phyloP scores from a whole-genome alignment of 352 stramenopile species.

The Lagenidium giganteum region DNA sequence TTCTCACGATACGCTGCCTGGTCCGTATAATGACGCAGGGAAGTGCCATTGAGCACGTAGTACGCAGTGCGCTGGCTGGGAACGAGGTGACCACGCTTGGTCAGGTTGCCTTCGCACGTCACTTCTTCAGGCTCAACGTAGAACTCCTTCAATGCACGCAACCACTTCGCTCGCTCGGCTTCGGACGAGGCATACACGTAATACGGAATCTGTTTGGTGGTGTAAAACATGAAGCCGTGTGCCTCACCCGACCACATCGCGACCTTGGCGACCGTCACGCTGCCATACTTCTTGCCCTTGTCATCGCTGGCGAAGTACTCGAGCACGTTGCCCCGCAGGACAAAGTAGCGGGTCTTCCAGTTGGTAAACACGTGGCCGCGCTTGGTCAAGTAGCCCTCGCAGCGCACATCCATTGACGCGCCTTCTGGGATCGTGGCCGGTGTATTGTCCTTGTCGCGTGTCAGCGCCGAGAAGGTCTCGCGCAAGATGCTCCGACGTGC shows the following conservation, averaged over 20 bases:
- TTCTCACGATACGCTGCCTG: conserved; percentile 84
- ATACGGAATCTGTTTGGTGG: conserved; percentile 85
- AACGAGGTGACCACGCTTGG: conserved; percentile 79
- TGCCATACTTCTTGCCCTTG: conserved; percentile 81
- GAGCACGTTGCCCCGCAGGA: conserved; percentile 71
- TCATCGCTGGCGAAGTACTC: conserved; percentile 84
- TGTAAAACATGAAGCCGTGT: conserved; percentile 90
- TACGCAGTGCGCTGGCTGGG: conserved; percentile 84
- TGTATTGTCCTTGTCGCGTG: conserved; percentile 65
- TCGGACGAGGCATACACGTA: conserved; percentile 87
- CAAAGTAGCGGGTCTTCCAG: conserved; percentile 90
- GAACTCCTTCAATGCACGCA: conserved; percentile 80
- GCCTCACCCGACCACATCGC: conserved; percentile 79
- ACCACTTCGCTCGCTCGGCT: conserved; percentile 65
- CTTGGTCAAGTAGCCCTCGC: conserved; percentile 83
- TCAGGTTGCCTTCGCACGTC: conserved; percentile 84
- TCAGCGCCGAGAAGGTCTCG: conserved; percentile 71
- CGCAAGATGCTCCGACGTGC: conserved; percentile 74
- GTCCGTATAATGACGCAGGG: conserved; percentile 76
- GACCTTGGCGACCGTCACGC: conserved; percentile 84
- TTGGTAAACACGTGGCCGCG: conserved; percentile 86
- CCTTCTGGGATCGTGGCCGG: conserved; percentile 51
- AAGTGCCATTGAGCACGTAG: conserved; percentile 82
- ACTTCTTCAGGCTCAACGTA: conserved; percentile 83
- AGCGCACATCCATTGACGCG: conserved; percentile 46